Evolutionary conservation across 139 green algal genomes (phyloP), one percentile per base, ranked within the genome.

Genomic region (Monoraphidium neglectum): DNA sequence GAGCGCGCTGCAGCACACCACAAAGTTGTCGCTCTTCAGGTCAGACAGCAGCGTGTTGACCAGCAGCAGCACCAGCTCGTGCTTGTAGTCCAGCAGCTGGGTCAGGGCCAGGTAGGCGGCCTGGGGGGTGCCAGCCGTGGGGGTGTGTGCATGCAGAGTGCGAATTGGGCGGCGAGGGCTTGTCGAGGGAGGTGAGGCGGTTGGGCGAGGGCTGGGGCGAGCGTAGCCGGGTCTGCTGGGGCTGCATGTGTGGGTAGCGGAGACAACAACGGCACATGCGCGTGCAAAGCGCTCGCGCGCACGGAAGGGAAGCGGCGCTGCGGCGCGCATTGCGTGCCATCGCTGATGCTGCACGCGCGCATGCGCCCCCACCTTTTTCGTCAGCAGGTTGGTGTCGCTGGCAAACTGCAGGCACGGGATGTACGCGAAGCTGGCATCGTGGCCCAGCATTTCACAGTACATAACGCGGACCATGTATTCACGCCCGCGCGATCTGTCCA

Each of bases 401-500:
- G 83, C 83, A 40, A 91, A 84, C 68, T 91, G 86, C 69, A 91
- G 33, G 4, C 72, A 76, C 33, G 86, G 87, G 3, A 91, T 77
- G 77, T 98, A 91, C 4, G 90, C 96, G 79, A 96, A 99, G 51
- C 82, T 15, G 6, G 91, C 94, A 76, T 98, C 95, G 79, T 99
- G 95, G 1, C 95, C 96, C 30, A 99, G 91, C 93, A 99, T 99
- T 69, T 99, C 95, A 21, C 97, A 93, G 63, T 99, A 99, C 1
- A 98, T 92, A 2, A 98, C 84, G 1, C 97, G 90, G 0, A 99
- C 81, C 64, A 98, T 88, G 71, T 95, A 87, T 81, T 98, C 96
- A 54, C 91, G 87, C 3, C 91, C 83, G 8, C 85, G 69, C 37
- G 69, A 74, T 63, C 90, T 95, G 77, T 96, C 90, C 21, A 93